phyloP scores from a whole-genome alignment of 495 filamentous ascomycete species.

The Cercophora scortea region DNA sequence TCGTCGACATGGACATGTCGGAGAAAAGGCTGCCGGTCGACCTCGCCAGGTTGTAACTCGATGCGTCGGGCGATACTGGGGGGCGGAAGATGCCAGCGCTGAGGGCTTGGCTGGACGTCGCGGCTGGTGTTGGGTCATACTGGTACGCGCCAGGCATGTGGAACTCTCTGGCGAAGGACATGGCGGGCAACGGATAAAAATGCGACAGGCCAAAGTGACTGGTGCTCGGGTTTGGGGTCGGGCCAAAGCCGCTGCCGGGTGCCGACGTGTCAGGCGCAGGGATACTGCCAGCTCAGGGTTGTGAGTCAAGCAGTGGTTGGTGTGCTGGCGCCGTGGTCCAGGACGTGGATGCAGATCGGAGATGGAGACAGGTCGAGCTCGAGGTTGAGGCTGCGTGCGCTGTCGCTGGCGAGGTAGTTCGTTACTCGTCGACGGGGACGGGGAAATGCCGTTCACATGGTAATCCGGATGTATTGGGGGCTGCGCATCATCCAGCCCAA shows the following conservation, averaged over 20 bases:
- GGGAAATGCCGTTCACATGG: too few relatives aligned
- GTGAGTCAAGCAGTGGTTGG: not conserved
- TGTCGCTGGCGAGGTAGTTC: not conserved
- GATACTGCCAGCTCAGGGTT: not conserved
- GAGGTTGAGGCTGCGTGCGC: not conserved
- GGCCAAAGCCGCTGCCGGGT: not conserved
- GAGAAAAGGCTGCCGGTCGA: conserved; percentile 47
- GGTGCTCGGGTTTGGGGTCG: not conserved
- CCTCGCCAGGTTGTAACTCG: conserved; percentile 48
- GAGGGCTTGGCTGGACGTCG: conserved; percentile 30
- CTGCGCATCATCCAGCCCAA: too few relatives aligned
- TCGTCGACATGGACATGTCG: conserved; percentile 26
- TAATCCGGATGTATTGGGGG: too few relatives aligned
- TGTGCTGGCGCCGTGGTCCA: not conserved
- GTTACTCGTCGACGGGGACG: too few relatives aligned
- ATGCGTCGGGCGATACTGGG: conserved; percentile 55
- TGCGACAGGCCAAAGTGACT: not conserved
- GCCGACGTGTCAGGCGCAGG: not conserved
- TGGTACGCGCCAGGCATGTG: conserved; percentile 45
- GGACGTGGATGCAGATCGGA: not conserved
- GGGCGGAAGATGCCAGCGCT: conserved; percentile 60
- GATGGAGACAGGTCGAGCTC: not conserved
- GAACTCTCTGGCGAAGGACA: conserved; percentile 35
- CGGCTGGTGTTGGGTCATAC: conserved; percentile 27
- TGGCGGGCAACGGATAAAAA: conserved; percentile 9